phyloP scores from a whole-genome alignment of 2,329 filamentous ascomycete species.

The Geosmithia putterillii region DNA sequence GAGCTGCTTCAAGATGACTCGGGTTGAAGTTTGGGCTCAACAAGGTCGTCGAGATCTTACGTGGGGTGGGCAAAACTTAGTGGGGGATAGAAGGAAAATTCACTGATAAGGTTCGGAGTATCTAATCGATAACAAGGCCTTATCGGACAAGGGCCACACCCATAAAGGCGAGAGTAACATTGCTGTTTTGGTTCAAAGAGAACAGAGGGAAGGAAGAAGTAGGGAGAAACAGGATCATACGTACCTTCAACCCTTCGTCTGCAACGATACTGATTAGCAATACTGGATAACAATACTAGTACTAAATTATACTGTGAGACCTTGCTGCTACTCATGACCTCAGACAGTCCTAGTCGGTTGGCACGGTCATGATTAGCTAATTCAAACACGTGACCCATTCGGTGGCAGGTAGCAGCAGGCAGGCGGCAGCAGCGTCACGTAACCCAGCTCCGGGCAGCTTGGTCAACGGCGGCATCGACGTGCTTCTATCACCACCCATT shows the following conservation, averaged over 20 bases:
- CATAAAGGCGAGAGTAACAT: too few species aligned
- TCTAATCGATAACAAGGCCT: slow-evolving; percentile 1
- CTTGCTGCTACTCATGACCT: neutral
- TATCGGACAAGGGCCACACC: too few species aligned
- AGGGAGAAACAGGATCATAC: too few species aligned
- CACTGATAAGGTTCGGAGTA: slow-evolving; percentile 9
- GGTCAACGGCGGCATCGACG: slow-evolving; percentile 19
- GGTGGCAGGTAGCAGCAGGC: slow-evolving; percentile 17
- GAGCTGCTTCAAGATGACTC: slow-evolving; percentile 9
- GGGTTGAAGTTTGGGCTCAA: neutral
- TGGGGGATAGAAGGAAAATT: slow-evolving; percentile 11
- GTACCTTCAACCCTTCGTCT: too few species aligned
- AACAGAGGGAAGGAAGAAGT: neutral
- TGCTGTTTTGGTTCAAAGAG: neutral
- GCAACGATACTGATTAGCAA: too few species aligned
- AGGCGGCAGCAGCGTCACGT: slow-evolving; percentile 33
- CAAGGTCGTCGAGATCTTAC: neutral
- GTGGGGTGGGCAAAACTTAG: slow-evolving; percentile 1
- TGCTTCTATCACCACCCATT: slow-evolving; percentile 17
- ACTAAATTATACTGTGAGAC: too few species aligned
- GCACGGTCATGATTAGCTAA: neutral
- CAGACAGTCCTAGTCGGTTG: neutral
- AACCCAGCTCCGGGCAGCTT: slow-evolving; percentile 25
- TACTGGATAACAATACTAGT: too few species aligned
- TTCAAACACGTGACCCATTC: slow-evolving; percentile 1